A percentile compares a stretch with the other conserved stretches of the same genome.
Conservation (phyloP, 805 yeast species). For the Candida taoyuanica region DNA sequence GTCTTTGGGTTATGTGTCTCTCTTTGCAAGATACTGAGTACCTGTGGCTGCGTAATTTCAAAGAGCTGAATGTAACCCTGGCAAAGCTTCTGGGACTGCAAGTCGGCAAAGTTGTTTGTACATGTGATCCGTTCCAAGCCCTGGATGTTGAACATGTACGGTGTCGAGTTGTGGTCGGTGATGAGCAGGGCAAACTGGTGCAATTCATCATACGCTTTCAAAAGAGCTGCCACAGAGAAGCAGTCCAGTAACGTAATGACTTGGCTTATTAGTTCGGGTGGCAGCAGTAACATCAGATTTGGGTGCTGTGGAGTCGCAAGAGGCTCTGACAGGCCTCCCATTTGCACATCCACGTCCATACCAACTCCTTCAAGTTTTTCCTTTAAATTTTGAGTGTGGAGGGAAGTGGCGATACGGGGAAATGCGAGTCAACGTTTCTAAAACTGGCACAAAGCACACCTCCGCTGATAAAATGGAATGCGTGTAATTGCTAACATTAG, state of each 20-base stretch:
- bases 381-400: no score
- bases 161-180: conserved; percentile 3
- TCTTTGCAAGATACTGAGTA: not conserved
- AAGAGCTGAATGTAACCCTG: conserved; percentile 1
- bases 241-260: conserved; percentile 4
- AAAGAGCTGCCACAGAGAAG: conserved; percentile 3
- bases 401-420: no score
- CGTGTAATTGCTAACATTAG: no score
- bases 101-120: not conserved
- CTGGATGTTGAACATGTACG: conserved; percentile 4
- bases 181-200: conserved; percentile 2
- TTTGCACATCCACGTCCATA: not conserved
- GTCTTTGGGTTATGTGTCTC: conserved; percentile 5
- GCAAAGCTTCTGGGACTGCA: not conserved
- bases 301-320: not conserved
- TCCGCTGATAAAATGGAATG: no score
- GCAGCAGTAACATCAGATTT: conserved; percentile 2
- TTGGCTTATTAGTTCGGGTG: conserved; percentile 4
- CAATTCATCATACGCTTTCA: conserved; percentile 3
- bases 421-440: no score
- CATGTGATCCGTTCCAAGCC: not conserved
- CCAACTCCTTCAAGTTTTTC: not conserved
- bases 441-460: no score
- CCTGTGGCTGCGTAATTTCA: conserved; percentile 1
- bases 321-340: not conserved